Base-by-base conservation (phyloP, 768 basidiomycete genomes). In the Tylopilus intermedius region DNA sequence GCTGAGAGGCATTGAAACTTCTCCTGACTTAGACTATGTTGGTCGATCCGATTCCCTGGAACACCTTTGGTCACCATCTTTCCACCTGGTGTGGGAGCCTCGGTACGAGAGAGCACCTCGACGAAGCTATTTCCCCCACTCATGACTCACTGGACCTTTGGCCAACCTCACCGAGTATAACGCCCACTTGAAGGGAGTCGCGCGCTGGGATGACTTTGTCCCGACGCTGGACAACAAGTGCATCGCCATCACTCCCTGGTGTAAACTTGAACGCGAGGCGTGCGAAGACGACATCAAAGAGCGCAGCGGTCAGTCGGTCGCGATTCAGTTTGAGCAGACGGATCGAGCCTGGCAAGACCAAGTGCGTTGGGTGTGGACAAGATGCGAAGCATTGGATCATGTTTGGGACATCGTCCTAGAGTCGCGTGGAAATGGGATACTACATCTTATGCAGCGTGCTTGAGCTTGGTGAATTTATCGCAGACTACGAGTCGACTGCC, bases 211-310 rank as follows among this genome's bases (percentile, higher is more conserved):
- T 43, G 87, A 97, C 53, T 76, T 98, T 50, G 94, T 99, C 14
- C 92, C 94, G 4, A 79, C 87, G 8, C 76, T 99, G 40, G 95
- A 99, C 69, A 76, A 76, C 67, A 97, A 96, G 75, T 84, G 84
- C 65, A 77, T 93, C 35, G 83, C 87, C 21, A 88, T 88, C 50
- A 81, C 98, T 54, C 96, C 96, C 4, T 99, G 96, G 96, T 98
- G 96, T 71, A n/a, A n/a, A n/a, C n/a, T n/a, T n/a, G 93, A 98
- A 71, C 79, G 75, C 18, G 90, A 90, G 66, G 79, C 77, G 13
- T 99, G 96, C 65, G 96, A 99, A 70, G 95, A 99, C 67, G 90
- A 94, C 62, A 97, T 99, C 78, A 98, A 99, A 76, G 93, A 98
- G 63, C 79, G 90, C 56, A 91, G 86, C 65, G 91, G 83, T 51